A percentile compares a stretch with the other conserved stretches of the same genome.
These are phyloP conservation scores for Kwoniella newhampshirensis DNA, from an alignment of 768 basidiomycete species.

Conservation along the genomic window DNA sequence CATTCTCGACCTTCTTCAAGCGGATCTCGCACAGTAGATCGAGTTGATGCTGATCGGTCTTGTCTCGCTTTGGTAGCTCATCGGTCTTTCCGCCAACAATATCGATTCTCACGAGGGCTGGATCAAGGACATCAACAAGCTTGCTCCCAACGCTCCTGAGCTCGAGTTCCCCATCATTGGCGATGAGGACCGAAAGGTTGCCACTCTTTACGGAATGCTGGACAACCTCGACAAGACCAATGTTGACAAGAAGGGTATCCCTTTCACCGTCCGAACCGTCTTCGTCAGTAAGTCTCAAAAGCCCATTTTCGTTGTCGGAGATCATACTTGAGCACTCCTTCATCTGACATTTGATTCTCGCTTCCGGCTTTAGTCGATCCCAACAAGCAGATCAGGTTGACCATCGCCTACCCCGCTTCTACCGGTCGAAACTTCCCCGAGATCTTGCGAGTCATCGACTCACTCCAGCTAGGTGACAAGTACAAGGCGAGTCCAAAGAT, in stretches of 20 bases:
- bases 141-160: slow-evolving; percentile 62
- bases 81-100: slow-evolving; percentile 81
- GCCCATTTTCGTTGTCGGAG: too few relatives aligned
- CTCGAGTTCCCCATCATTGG: slow-evolving; percentile 96
- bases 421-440: slow-evolving; percentile 64
- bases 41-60: neutral
- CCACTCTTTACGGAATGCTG: slow-evolving; percentile 86
- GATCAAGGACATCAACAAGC: slow-evolving; percentile 69
- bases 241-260: slow-evolving; percentile 61
- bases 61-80: slow-evolving; percentile 26
- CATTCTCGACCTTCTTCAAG: neutral
- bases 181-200: slow-evolving; percentile 80
- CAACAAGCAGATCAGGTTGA: slow-evolving; percentile 88
- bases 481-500: slow-evolving; percentile 50
- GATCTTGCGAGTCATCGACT: slow-evolving; percentile 69
- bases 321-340: too few relatives aligned
- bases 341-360: too few relatives aligned
- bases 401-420: slow-evolving; percentile 86
- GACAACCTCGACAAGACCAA: slow-evolving; percentile 91
- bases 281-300: slow-evolving; percentile 69
- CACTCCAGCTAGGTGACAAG: slow-evolving; percentile 75
- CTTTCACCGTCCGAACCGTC: slow-evolving; percentile 96
- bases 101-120: slow-evolving; percentile 80
- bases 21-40: neutral
- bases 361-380: slow-evolving; percentile 69